Base-by-base conservation (phyloP, 306 rosid genomes). In the Myrica gale region DNA sequence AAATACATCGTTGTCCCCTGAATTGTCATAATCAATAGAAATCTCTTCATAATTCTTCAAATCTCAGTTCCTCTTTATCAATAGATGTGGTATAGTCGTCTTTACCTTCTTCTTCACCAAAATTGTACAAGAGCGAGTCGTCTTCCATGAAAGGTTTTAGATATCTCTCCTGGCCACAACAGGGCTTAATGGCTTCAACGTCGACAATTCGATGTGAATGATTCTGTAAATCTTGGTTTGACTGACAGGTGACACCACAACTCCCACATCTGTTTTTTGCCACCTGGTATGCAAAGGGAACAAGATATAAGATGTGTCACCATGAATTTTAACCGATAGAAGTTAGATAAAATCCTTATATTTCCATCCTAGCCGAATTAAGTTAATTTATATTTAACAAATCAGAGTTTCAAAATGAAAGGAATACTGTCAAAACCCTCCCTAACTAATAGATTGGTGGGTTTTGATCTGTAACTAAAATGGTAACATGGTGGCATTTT, bases 111-210 rank as follows among this genome's bases (percentile, higher is more conserved):
- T 23, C 90, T 48, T 90, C 99, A 76, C 61, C 87, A 74, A 95
- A 95, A 84, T 87, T 89, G 87, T 81, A 92, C 85, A 95, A 79
- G 68, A 95, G 82, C 0, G 92, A 82, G 89, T 95, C 99, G 7
- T 89, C 90, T 83, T 74, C 81, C 69, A 87, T 46, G 82, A 95
- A 88, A 69, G 97, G 97, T 67, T 88, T 88, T n/a, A 95, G 84
- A 82, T 87, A 90, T 69, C 77, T 82, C 65, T 92, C 96, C 8
- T 84, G 88, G 43, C 85, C 81, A 97, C 95, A 90, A n/a, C 42
- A 72, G 80, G 76, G 76, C 83, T 82, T 83, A 45, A 89, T 68
- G 63, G 71, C 88, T 68, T 76, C 76, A 32, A 87, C 77, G 69
- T 79, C 69, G 12, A 43, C 19, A 20, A 79, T 73, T 77, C 88